Percentiles rank a stretch among this genome's conserved stretches.
Conservation (phyloP, 1,139 yeast genomes). For the Protomyces inouyei region DNA sequence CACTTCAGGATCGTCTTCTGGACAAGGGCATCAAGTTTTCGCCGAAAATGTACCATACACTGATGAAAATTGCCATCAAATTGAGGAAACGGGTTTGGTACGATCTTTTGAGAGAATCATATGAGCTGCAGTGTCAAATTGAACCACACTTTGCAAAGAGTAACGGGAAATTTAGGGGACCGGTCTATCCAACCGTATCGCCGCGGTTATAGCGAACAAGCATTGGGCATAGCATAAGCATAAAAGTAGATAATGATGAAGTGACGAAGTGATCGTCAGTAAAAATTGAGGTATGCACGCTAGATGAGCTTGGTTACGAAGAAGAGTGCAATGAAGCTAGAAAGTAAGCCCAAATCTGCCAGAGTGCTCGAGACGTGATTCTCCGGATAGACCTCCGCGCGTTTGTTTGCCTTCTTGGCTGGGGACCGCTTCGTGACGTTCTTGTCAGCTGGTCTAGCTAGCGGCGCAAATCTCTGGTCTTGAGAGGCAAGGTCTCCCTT, state of each 20-base stretch:
- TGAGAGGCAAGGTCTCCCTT: slow-evolving; percentile 59
- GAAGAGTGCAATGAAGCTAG: not conserved
- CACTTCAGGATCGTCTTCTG: not conserved
- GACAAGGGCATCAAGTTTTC: not conserved
- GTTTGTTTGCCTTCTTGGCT: not conserved
- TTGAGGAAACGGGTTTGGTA: not conserved
- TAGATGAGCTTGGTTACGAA: not conserved
- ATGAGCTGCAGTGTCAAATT: not conserved
- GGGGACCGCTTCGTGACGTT: not conserved
- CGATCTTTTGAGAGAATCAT: not conserved
- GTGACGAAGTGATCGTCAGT: not conserved
- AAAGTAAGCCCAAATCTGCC: not conserved
- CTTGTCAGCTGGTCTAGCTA: not conserved
- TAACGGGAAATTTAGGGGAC: not conserved
- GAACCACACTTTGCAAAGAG: not conserved
- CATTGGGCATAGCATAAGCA: not conserved
- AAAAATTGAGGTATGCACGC: not conserved
- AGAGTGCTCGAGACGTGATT: not conserved
- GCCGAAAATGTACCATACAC: not conserved
- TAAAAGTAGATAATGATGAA: not conserved
- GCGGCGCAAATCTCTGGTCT: not conserved
- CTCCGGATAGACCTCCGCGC: not conserved
- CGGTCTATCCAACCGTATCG: not conserved
- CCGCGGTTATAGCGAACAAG: not conserved
- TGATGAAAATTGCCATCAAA: not conserved